Evolutionary conservation across 805 yeast genomes (phyloP).

Genomic region (Candida sphagnicola): DNA sequence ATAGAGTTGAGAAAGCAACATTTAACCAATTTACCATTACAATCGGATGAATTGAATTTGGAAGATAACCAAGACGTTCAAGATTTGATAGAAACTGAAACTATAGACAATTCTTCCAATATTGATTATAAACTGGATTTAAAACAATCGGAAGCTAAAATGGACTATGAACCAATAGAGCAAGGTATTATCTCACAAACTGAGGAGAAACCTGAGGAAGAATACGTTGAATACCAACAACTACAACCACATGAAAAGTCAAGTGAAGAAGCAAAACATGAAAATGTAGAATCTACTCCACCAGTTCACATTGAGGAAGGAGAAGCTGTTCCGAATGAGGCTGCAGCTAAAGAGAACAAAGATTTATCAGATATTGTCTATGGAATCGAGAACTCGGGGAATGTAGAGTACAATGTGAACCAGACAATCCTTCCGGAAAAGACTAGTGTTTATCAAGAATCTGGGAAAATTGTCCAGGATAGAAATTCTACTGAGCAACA

Average conservation of each 20-base stretch:
- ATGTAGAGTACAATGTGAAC: too few species aligned
- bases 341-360: neutral
- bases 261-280: neutral
- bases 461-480: too few species aligned
- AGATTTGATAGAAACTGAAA: neutral
- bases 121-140: neutral
- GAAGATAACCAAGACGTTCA: neutral
- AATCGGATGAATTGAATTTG: neutral
- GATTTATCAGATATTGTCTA: neutral
- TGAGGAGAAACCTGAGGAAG: too few species aligned
- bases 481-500: conserved; percentile 22
- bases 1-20: neutral
- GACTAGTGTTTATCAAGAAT: too few species aligned
- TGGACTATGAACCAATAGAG: neutral
- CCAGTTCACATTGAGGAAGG: conserved; percentile 4
- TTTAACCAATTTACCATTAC: neutral
- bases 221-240: too few species aligned
- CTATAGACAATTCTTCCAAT: neutral
- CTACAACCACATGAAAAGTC: too few species aligned
- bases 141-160: neutral
- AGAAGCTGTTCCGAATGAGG: conserved; percentile 7
- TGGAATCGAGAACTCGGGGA: neutral
- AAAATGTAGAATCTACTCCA: neutral
- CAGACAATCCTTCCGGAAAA: too few species aligned
- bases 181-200: too few species aligned